These are phyloP conservation scores for Phylloporus scabripes DNA, from an alignment of 768 basidiomycete species.

Conservation along the genomic window DNA sequence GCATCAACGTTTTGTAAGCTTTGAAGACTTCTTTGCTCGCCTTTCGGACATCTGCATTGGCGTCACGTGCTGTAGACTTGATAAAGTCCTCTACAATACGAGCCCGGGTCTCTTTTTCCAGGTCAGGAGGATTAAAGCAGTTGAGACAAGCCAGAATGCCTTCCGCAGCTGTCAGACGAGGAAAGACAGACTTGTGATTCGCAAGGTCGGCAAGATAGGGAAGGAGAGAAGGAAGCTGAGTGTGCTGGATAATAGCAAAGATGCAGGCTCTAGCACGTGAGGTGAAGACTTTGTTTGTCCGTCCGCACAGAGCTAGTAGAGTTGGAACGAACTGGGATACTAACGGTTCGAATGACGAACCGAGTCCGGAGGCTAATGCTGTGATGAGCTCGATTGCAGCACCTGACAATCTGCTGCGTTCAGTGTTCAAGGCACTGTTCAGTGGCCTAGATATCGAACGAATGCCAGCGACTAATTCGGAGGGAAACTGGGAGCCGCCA, in stretches of 20 bases:
- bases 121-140: conserved; percentile 71
- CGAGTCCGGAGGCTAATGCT: conserved; percentile 50
- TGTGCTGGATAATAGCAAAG: conserved; percentile 54
- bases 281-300: conserved; percentile 75
- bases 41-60: conserved; percentile 71
- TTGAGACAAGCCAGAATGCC: conserved; percentile 61
- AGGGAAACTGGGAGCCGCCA: conserved; percentile 47
- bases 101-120: conserved; percentile 63
- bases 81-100: conserved; percentile 68
- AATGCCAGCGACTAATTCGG: conserved; percentile 47
- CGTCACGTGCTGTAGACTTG: conserved; percentile 59
- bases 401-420: conserved; percentile 67
- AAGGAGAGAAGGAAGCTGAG: conserved; percentile 61
- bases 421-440: conserved; percentile 59
- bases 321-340: conserved; percentile 63
- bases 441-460: conserved; percentile 50
- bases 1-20: conserved; percentile 67
- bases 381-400: conserved; percentile 59
- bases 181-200: conserved; percentile 63
- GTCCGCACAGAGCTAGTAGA: conserved; percentile 59
- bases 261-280: conserved; percentile 61
- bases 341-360: conserved; percentile 59
- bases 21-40: conserved; percentile 66
- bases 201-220: conserved; percentile 50
- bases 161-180: conserved; percentile 64